These are phyloP conservation scores for Penicillium sp. DNA, from an alignment of 2,329 filamentous ascomycete genomes.

Conservation along the genomic window DNA sequence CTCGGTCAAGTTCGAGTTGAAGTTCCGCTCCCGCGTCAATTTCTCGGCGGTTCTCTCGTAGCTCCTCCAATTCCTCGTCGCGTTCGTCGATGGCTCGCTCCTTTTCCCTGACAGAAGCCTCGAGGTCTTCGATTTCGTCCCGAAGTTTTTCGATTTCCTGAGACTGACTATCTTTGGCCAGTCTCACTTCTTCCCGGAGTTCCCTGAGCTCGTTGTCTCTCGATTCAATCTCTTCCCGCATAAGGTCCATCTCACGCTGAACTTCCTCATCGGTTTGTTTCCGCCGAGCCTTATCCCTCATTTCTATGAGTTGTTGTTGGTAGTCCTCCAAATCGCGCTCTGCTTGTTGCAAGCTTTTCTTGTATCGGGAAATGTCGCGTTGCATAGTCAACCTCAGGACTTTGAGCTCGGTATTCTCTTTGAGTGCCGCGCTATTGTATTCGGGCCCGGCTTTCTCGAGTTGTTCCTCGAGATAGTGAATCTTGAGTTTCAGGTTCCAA, in stretches of 20 bases:
- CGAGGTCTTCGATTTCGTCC: slow-evolving; percentile 73
- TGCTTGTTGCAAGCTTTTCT: slow-evolving; percentile 77
- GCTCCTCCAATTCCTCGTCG: slow-evolving; percentile 69
- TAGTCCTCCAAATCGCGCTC: slow-evolving; percentile 87
- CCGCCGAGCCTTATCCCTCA: slow-evolving; percentile 78
- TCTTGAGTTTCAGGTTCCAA: slow-evolving; percentile 94
- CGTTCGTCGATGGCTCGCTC: slow-evolving; percentile 71
- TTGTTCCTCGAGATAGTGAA: slow-evolving; percentile 93
- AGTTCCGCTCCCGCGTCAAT: slow-evolving; percentile 48
- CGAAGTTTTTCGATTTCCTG: slow-evolving; percentile 67
- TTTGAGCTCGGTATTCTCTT: slow-evolving; percentile 95
- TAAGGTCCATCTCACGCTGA: slow-evolving; percentile 58
- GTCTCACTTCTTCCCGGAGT: slow-evolving; percentile 56
- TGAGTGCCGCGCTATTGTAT: slow-evolving; percentile 83
- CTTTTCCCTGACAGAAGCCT: slow-evolving; percentile 74
- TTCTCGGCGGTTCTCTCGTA: slow-evolving; percentile 42
- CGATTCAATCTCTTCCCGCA: slow-evolving; percentile 53
- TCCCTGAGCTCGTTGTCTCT: slow-evolving; percentile 47
- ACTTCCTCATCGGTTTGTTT: slow-evolving; percentile 72
- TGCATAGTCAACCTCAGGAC: slow-evolving; percentile 89
- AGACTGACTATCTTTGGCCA: slow-evolving; percentile 56
- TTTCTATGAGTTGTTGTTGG: slow-evolving; percentile 75
- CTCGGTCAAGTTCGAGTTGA: slow-evolving; percentile 52
- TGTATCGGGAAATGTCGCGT: slow-evolving; percentile 80
- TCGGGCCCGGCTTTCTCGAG: slow-evolving; percentile 84